Evolutionary conservation across 1,284 basidiomycete species (phyloP).

Genomic region (Mrakiaceae sp.): DNA sequence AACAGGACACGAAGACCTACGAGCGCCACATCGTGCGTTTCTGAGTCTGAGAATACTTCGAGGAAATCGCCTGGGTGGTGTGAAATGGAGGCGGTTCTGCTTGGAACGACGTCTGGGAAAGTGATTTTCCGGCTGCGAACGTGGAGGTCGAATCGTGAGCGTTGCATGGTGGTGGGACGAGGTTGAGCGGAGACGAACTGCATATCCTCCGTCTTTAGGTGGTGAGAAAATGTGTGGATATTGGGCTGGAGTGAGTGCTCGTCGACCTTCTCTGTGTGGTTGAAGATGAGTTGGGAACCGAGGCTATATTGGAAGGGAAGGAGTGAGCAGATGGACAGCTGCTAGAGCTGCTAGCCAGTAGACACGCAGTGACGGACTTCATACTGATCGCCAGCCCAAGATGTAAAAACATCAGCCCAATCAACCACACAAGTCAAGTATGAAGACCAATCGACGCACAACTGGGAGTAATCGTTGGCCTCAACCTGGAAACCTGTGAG

Average conservation of each 20-base stretch:
- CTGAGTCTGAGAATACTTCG: not conserved
- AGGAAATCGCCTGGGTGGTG: not conserved
- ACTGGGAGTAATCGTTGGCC: conserved; percentile 1
- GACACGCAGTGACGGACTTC: not conserved
- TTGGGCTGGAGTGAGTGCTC: not conserved
- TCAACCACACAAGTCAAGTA: not conserved
- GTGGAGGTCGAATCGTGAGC: too few relatives aligned
- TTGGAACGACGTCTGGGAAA: conserved; percentile 1
- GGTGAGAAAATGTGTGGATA: conserved; percentile 6
- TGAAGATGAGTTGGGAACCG: not conserved
- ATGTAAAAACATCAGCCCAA: not conserved
- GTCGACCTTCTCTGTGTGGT: not conserved
- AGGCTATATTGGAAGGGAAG: not conserved
- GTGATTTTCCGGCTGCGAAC: not conserved
- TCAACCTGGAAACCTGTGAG: conserved; percentile 6
- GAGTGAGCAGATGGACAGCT: not conserved
- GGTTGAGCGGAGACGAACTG: not conserved
- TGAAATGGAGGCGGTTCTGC: not conserved
- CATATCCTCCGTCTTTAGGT: not conserved
- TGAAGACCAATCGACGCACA: not conserved
- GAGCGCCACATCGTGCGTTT: not conserved
- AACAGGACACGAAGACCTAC: not conserved
- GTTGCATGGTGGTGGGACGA: not conserved
- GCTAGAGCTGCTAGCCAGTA: not conserved
- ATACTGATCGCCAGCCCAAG: not conserved